These are phyloP conservation scores for Spizellomyces punctatus DNA, from an alignment of 192 early-diverging fungal genomes.

Conservation along the genomic window DNA sequence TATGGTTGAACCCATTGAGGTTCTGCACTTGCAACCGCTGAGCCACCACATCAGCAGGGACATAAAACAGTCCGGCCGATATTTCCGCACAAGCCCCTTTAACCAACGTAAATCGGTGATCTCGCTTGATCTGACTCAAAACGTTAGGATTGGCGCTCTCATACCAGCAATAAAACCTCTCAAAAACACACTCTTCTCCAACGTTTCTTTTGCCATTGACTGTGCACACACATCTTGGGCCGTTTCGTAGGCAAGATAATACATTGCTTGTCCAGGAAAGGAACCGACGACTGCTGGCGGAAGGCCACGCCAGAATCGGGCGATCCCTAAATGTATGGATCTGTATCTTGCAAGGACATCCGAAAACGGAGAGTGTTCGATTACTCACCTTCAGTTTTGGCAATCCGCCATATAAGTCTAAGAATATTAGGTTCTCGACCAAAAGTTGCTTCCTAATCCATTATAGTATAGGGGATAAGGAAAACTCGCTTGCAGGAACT, in stretches of 20 bases:
- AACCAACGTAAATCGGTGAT: not conserved
- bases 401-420: constrained; percentile 19
- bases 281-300: constrained; percentile 43
- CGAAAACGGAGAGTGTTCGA: not conserved
- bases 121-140: not conserved
- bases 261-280: constrained; percentile 52
- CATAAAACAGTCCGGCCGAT: constrained; percentile 35
- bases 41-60: constrained; percentile 55
- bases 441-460: constrained; percentile 11
- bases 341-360: not conserved
- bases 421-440: constrained; percentile 1
- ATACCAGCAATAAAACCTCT: constrained; percentile 46
- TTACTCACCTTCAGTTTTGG: constrained; percentile 31
- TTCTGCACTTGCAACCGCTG: constrained; percentile 54
- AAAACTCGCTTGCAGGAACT: not conserved
- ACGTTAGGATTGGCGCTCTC: not conserved
- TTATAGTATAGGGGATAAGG: not conserved
- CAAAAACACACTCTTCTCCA: constrained; percentile 23
- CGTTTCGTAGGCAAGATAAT: constrained; percentile 51
- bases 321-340: constrained; percentile 22
- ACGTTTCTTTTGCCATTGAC: not conserved
- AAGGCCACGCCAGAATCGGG: constrained; percentile 49
- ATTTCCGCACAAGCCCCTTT: constrained; percentile 37
- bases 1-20: constrained; percentile 44
- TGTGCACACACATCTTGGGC: constrained; percentile 36